Evolutionary conservation across 169 alveolate genomes (phyloP).

Genomic region (Plasmodium blacklocki): DNA sequence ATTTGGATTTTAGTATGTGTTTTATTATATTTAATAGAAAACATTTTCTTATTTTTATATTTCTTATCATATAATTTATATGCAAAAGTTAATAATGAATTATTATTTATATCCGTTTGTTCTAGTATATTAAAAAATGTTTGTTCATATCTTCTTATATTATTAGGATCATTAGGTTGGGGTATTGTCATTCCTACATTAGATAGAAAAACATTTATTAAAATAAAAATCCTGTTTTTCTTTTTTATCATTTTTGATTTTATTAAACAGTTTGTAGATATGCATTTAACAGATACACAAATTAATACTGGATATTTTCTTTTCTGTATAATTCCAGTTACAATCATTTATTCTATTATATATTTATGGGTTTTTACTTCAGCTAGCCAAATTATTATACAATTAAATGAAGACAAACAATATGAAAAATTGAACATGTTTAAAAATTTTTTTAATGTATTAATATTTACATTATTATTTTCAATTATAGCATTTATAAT

Average conservation of each 20-base stretch:
- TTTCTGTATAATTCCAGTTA: conserved; percentile 51
- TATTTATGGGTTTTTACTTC: conserved; percentile 75
- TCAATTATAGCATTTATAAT: conserved; percentile 54
- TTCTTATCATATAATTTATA: conserved; percentile 50
- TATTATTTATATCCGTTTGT: conserved; percentile 51
- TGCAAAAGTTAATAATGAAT: conserved; percentile 61
- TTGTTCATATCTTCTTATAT: conserved; percentile 71
- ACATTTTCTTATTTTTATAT: conserved; percentile 49
- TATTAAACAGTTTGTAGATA: conserved; percentile 70
- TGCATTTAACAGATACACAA: conserved; percentile 58
- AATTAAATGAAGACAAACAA: conserved; percentile 77
- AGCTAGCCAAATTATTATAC: conserved; percentile 73
- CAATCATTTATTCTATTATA: conserved; percentile 52
- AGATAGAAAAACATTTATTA: conserved; percentile 59
- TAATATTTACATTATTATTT: conserved; percentile 70
- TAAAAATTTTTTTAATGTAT: conserved; percentile 70
- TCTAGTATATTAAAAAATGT: conserved; percentile 71
- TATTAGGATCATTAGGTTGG: conserved; percentile 77
- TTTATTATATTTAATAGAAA: conserved; percentile 59
- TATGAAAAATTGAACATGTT: conserved; percentile 76
- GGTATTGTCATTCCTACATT: conserved; percentile 75
- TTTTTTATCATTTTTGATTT: conserved; percentile 76
- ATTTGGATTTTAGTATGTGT: conserved; percentile 72
- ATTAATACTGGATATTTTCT: conserved; percentile 55
- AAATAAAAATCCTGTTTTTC: conserved; percentile 64